Conservation (phyloP, 192 early-diverging fungal genomes). For the Podila epigama region DNA sequence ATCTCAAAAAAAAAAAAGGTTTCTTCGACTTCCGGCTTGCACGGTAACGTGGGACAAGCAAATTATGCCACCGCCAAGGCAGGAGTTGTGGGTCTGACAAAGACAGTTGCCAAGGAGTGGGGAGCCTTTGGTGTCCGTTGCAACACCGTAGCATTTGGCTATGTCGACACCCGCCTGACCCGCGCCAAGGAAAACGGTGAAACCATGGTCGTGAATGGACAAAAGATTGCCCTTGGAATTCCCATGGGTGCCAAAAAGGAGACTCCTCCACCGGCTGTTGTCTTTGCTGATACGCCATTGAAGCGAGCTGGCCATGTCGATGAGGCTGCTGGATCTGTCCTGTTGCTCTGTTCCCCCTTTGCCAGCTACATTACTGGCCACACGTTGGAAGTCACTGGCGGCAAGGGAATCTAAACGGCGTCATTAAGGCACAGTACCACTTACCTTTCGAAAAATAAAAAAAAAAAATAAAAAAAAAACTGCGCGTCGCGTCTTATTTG, state of each 20-base stretch:
- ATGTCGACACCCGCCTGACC: slow-evolving; percentile 71
- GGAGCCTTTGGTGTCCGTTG: slow-evolving; percentile 67
- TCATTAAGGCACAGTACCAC: neutral
- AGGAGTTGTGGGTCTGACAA: slow-evolving; percentile 89
- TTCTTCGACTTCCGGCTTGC: slow-evolving; percentile 78
- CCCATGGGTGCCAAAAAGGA: slow-evolving; percentile 54
- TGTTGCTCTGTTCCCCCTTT: slow-evolving; percentile 66
- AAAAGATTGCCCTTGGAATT: slow-evolving; percentile 69
- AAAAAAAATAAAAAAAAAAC: neutral
- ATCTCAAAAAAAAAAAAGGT: too few relatives aligned
- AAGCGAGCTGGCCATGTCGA: slow-evolving; percentile 65
- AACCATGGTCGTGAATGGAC: slow-evolving; percentile 61
- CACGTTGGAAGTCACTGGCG: slow-evolving; percentile 68
- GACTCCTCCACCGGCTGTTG: slow-evolving; percentile 33
- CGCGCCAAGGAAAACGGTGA: slow-evolving; percentile 71
- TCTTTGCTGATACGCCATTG: slow-evolving; percentile 62
- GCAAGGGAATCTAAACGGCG: slow-evolving; percentile 64
- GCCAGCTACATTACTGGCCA: slow-evolving; percentile 65
- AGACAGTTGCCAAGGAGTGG: slow-evolving; percentile 88
- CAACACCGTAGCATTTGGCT: slow-evolving; percentile 71
- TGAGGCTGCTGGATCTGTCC: slow-evolving; percentile 66
- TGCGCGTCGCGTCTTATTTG: neutral
- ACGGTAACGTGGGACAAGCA: slow-evolving; percentile 92
- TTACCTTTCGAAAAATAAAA: neutral
- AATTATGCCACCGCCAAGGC: slow-evolving; percentile 97